These are phyloP conservation scores for Phytophthora nicotianae DNA, from an alignment of 352 stramenopile species.

Conservation along the genomic window DNA sequence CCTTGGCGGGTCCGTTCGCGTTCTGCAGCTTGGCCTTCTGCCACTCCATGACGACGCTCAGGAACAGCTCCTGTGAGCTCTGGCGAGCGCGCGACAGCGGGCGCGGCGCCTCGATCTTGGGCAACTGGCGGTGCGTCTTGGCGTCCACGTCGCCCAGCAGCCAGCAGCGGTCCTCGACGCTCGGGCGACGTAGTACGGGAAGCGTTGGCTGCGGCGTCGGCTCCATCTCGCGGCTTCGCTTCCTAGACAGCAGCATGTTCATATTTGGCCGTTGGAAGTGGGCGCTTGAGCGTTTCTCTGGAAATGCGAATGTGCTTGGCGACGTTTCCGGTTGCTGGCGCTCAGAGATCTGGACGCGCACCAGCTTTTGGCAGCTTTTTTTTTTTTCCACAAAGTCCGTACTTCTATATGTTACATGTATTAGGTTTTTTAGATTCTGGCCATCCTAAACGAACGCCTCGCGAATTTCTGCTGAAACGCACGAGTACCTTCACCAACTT, in stretches of 20 bases:
- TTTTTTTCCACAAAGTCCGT: conserved; percentile 9
- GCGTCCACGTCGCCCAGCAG: conserved; percentile 44
- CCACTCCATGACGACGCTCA: conserved; percentile 85
- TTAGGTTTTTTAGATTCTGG: too few relatives aligned
- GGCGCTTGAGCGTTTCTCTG: conserved; percentile 15
- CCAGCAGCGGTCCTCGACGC: conserved; percentile 43
- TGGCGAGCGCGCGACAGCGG: conserved; percentile 42
- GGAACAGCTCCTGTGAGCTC: conserved; percentile 81
- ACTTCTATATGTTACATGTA: conserved; percentile 3
- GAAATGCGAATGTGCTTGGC: conserved; percentile 19
- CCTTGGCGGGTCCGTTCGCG: conserved; percentile 17
- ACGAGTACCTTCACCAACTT: conserved; percentile 1
- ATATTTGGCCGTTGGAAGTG: neutral
- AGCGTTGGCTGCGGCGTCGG: conserved; percentile 16
- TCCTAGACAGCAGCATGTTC: conserved; percentile 60
- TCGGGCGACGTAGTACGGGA: conserved; percentile 33
- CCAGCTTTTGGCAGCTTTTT: conserved; percentile 12
- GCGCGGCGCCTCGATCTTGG: conserved; percentile 14
- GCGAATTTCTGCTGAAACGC: neutral
- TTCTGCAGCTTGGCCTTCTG: conserved; percentile 29
- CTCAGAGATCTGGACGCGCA: conserved; percentile 3
- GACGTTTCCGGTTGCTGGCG: conserved; percentile 18
- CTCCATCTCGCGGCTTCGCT: conserved; percentile 44
- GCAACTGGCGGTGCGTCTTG: conserved; percentile 15
- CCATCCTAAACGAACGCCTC: neutral